Evolutionary conservation across 768 basidiomycete species (phyloP), one percentile per base, ranked within the genome.

Genomic region (Boletus subparvulus): DNA sequence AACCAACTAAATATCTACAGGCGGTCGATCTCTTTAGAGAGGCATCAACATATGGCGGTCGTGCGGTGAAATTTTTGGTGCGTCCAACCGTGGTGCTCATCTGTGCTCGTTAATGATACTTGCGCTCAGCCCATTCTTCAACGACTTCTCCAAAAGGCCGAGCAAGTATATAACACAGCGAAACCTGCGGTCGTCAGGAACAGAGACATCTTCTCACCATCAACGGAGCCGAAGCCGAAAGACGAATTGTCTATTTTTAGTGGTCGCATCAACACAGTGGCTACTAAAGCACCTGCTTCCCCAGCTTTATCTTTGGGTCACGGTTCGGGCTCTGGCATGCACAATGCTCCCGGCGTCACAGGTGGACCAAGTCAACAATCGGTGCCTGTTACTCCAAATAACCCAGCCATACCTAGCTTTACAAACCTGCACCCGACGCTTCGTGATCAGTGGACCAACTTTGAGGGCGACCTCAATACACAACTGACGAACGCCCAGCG

Each of bases 201-300:
- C 60, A 58, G 36, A 28, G 84, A 87, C 70, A 86, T 87, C 30
- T 88, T 89, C 69, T 74, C 77, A 21, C 74, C 80, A 10, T 80
- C 84, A 0, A 59, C 72, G 13, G 59, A 68, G 12, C 71, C 74
- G 26, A 80, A 79, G 39, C 69, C 74, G n/a, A 79, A 83, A 53
- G 88, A 90, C 65, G 88, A 90, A 64, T 71, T 91, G 24, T 81
- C 83, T 7, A 87, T 90, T 26, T 90, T 90, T 68, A 83, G 87
- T 47, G 89, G 89, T n/a, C 81, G 83, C 63, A 88, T 84, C 11
- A 82, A 87, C 57, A 87, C 82, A 0, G 74, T 90, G 24, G 73
- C 75, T 10, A 84, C 82, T 0, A 83, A 81, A 54, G 64, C 66
- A 1, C 54, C 74, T 6, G 49, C 75, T 17, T 61, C 66, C 8